These are phyloP conservation scores for Spinellus fusiger DNA, from an alignment of 192 early-diverging fungal genomes.

Conservation along the genomic window DNA sequence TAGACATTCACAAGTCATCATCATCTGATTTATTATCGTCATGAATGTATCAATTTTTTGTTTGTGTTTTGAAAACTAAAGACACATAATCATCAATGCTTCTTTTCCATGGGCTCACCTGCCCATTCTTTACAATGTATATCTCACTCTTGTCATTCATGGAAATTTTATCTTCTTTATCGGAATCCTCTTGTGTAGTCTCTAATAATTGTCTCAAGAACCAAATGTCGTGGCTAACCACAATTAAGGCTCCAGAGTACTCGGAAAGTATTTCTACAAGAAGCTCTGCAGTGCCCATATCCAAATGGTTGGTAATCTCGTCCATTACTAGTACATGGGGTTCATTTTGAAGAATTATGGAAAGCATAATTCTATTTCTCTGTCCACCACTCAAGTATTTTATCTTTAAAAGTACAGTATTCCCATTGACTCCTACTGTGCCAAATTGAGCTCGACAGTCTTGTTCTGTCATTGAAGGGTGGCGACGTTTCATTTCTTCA, in stretches of 20 bases:
- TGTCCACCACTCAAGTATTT: constrained; percentile 77
- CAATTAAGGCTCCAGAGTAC: constrained; percentile 67
- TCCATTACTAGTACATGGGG: constrained; percentile 72
- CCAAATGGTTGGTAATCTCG: constrained; percentile 86
- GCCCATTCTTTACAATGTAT: constrained; percentile 20
- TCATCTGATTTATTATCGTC: no score
- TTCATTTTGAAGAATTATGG: constrained; percentile 53
- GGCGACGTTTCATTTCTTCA: constrained; percentile 35
- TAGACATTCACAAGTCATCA: no score
- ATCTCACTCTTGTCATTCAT: constrained; percentile 5
- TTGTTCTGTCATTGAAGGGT: constrained; percentile 47
- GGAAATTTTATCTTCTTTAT: constrained; percentile 24
- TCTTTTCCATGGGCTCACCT: constrained; percentile 23
- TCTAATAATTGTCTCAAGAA: constrained; percentile 58
- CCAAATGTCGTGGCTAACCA: constrained; percentile 86
- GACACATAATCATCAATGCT: constrained; percentile 27
- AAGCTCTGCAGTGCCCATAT: constrained; percentile 79
- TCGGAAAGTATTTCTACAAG: constrained; percentile 64
- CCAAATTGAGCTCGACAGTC: constrained; percentile 69
- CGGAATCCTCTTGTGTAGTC: constrained; percentile 44
- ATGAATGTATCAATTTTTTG: background rate
- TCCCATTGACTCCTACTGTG: constrained; percentile 68
- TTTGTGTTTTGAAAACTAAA: constrained; percentile 2
- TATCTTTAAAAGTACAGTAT: constrained; percentile 54
- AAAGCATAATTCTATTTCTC: constrained; percentile 70